Conservation (phyloP, 1,284 basidiomycete species). For the Leccinum fuscescens region DNA sequence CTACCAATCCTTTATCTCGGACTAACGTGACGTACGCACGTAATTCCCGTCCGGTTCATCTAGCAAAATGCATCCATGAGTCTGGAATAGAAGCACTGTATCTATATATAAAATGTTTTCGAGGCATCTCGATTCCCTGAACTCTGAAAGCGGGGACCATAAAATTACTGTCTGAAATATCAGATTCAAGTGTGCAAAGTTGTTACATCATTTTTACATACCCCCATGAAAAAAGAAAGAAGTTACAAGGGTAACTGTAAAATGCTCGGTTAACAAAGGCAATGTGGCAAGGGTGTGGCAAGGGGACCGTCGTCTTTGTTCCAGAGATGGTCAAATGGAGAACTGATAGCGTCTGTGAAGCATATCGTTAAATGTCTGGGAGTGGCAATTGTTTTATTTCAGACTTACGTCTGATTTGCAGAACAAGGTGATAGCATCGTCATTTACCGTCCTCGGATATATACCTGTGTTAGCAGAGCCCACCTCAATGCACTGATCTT, state of each 20-base stretch:
- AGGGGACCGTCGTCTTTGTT: too few species aligned
- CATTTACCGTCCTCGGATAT: background rate
- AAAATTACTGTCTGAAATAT: background rate
- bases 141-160: background rate
- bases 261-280: background rate
- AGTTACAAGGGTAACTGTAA: background rate
- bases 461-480: slow-evolving; percentile 5
- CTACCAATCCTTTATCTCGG: slow-evolving; percentile 33
- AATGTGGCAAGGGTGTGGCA: background rate
- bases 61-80: background rate
- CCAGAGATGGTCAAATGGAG: background rate
- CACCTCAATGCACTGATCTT: slow-evolving; percentile 7
- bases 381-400: background rate
- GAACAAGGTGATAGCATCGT: background rate
- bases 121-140: background rate
- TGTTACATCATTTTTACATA: background rate
- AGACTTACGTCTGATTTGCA: background rate
- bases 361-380: background rate
- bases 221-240: background rate
- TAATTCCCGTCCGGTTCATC: background rate
- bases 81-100: background rate
- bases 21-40: slow-evolving; percentile 11
- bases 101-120: slow-evolving; percentile 7
- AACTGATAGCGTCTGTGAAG: background rate
- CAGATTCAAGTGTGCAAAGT: background rate